Base-by-base conservation (phyloP, 768 basidiomycete species). In the Tylopilus rubrobrunneus region DNA sequence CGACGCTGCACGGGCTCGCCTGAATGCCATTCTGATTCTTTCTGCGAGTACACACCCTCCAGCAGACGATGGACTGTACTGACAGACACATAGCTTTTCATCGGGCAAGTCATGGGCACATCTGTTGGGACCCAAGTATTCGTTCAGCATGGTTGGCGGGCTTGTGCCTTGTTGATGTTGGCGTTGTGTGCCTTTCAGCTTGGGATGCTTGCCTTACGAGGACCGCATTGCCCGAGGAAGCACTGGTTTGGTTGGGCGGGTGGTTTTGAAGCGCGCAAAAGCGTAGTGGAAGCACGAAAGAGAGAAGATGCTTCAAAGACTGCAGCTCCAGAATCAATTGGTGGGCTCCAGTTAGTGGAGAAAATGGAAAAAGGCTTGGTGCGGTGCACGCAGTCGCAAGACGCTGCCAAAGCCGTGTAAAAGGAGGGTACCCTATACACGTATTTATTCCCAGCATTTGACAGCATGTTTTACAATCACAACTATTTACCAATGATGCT, bases 91-190 rank as follows among this genome's bases (percentile, higher is more conserved):
- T 25, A 25, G 71, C 57, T 87, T 29, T 89, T 90, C 68, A 76
- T 88, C 23, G 91, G 91, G 0, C 89, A 92, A 73, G 86, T 92
- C 10, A 84, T 87, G 70, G 91, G 91, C 17, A 91, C 89, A 0
- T 77, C 86, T 0, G 84, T 85, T 1, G 85, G 89, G 29, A 86
- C 88, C 0, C 67, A 79, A 34, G 78, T 92, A 2, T 93, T 89
- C 70, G 76, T 85, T 28, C 59, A 73, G 14, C 72, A 80, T 58
- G 91, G 91, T 15, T 92, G 88, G 88, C 76, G 82, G 34, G 76
- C 86, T 0, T 80, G 78, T 2, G 84, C 87, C 0, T 76, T 74
- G 28, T 72, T 89, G 11, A 79, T 79, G 41, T 65, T 91, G 51
- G 87, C 76, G 0, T 79, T 81, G 66, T 76, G 79, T 36, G 82